Conservation (phyloP, 148 eudicot species). For the Rhododendron mucronatum region DNA sequence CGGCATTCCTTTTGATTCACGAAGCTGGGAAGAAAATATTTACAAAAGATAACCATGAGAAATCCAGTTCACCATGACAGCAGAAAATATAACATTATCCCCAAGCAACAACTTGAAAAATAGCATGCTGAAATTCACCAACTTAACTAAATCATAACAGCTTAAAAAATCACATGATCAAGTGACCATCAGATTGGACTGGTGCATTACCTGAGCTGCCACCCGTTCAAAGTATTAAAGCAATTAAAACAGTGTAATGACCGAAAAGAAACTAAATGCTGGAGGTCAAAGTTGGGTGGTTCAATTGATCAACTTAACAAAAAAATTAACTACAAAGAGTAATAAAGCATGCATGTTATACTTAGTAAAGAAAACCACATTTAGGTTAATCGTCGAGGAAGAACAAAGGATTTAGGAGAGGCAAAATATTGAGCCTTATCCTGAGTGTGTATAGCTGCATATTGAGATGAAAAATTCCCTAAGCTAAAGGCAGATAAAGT, state of each 20-base stretch:
- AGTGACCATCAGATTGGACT: background rate
- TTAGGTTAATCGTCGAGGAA: background rate
- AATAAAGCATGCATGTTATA: background rate
- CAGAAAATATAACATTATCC: background rate
- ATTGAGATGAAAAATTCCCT: background rate
- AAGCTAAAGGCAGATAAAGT: background rate
- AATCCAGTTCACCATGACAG: background rate
- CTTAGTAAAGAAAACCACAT: background rate
- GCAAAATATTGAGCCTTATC: background rate
- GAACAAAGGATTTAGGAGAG: background rate
- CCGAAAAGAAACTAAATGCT: background rate
- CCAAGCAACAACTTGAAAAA: background rate
- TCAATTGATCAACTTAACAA: background rate
- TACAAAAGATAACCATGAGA: constrained; percentile 2
- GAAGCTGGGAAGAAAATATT: constrained; percentile 42
- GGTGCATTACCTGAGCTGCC: background rate
- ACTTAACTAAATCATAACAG: background rate
- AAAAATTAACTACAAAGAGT: background rate
- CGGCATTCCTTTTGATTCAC: constrained; percentile 70
- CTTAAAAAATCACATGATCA: background rate
- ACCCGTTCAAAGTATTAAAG: background rate
- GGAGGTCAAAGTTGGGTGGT: background rate
- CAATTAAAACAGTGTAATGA: background rate
- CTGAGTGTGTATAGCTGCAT: background rate
- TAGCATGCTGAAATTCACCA: background rate